Conservation (phyloP, 768 basidiomycete genomes). For the Suillus tomentosus region DNA sequence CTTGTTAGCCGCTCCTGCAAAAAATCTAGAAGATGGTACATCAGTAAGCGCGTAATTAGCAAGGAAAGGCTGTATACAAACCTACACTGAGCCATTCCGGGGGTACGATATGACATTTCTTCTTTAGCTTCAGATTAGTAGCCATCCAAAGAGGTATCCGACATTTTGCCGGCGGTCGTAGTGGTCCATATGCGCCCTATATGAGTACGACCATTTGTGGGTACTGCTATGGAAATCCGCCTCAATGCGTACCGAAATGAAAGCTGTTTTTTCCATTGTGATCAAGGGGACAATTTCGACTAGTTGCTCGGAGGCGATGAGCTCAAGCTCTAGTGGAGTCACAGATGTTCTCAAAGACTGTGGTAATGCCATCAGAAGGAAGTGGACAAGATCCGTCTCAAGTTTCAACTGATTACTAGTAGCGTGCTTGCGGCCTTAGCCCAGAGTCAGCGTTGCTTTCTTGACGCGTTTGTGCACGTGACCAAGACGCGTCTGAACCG, state of each 20-base stretch:
- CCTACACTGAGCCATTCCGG: constrained; percentile 90
- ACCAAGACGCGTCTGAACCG: constrained; percentile 9
- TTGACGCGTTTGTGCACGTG: constrained; percentile 7
- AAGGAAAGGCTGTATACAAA: constrained; percentile 38
- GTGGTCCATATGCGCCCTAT: constrained; percentile 91
- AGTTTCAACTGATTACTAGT: background rate
- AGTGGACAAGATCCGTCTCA: background rate
- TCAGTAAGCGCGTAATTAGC: background rate
- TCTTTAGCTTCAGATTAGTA: constrained; percentile 88
- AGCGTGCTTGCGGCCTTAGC: too few relatives aligned
- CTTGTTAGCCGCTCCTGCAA: constrained; percentile 71
- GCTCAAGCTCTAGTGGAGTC: constrained; percentile 84
- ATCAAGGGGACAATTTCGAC: constrained; percentile 89
- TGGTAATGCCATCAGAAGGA: constrained; percentile 71
- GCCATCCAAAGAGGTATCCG: constrained; percentile 97
- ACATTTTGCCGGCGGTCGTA: constrained; percentile 83
- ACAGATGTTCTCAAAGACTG: constrained; percentile 67
- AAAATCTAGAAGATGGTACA: constrained; percentile 55
- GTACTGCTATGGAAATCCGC: background rate
- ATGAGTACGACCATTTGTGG: background rate
- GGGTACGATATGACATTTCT: constrained; percentile 90
- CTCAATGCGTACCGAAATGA: constrained; percentile 65
- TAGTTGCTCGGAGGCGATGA: constrained; percentile 81
- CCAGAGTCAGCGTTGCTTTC: background rate
- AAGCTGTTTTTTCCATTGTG: constrained; percentile 87